Evolutionary conservation across 441 rosid genomes (phyloP), one percentile per base, ranked within the genome.

Genomic region (Populus hybrid): DNA sequence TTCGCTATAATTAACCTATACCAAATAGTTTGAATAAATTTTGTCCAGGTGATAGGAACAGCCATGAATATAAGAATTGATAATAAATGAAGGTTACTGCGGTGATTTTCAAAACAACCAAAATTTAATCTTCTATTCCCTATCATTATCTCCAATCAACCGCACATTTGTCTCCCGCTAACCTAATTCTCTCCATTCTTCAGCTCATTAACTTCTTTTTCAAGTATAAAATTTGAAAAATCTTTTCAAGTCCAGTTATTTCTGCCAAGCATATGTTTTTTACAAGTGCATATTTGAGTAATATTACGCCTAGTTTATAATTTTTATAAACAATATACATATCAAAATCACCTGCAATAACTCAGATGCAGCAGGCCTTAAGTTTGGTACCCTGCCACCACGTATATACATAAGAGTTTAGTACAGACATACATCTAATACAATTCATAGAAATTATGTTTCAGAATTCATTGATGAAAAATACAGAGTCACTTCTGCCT

Each of bases 341-440:
- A 77, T 64, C 35, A 12, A 28, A 76, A 77, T 83, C 79, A 95
- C 99, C 98, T 89, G 88, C 74, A 94, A 89, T 71, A 95, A 84
- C 71, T 92, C 94, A 65, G 95, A 86, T 79, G 98, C 92, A 38
- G 87, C 79, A 69, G 91, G 83, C 83, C 97, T 89, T 81, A 90
- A 78, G 81, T 87, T 74, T 76, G 99, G 98, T 84, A 93, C 98
- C 97, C 99, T 94, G 89, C 74, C 72, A 83, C 31, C 31, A 68
- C 28, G 50, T 23, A 75, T 68, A 40, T 73, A 68, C 74, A 64
- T 73, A 76, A 79, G 78, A 76, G 71, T 31, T 74, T 63, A 38
- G 69, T 31, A 77, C 61, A 29, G 1, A 71, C 29, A 71, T 42
- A 7, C 12, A 11, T 36, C 3, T 31, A 68, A 53, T 31, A 14